phyloP scores from a whole-genome alignment of 108 stramenopile species.

The Skeletonema marinoi region DNA sequence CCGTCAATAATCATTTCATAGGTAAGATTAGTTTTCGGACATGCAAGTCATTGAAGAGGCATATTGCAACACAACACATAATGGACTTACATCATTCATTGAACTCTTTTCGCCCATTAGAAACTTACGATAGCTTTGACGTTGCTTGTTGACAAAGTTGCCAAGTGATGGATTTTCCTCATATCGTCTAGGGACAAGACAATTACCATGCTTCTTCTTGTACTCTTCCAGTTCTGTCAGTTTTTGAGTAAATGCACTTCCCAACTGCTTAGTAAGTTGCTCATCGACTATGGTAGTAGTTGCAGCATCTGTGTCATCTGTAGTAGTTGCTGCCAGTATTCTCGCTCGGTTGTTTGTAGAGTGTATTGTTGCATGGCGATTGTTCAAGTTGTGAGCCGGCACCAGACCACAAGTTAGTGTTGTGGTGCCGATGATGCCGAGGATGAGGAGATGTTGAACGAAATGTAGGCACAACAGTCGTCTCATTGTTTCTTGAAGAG shows the following conservation, averaged over 20 bases:
- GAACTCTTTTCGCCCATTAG: conserved; percentile 58
- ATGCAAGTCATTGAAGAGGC: not conserved
- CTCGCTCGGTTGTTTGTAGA: not conserved
- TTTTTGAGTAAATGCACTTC: conserved; percentile 37
- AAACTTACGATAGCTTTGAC: conserved; percentile 55
- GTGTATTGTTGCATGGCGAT: not conserved
- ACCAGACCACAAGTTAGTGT: too few species aligned
- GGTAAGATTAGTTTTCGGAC: not conserved
- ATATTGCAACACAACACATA: not conserved
- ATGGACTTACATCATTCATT: conserved; percentile 19
- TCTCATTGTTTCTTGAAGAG: too few species aligned
- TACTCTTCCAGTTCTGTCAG: conserved; percentile 50
- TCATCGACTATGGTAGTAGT: conserved; percentile 2
- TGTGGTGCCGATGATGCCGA: too few species aligned
- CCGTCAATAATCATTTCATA: not conserved
- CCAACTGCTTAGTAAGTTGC: conserved; percentile 12
- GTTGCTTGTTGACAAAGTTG: conserved; percentile 67
- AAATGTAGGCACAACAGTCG: too few species aligned
- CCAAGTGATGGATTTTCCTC: conserved; percentile 57
- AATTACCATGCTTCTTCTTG: conserved; percentile 63
- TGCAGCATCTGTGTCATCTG: not conserved
- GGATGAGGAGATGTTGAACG: too few species aligned
- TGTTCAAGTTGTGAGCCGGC: not conserved
- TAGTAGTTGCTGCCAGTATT: not conserved
- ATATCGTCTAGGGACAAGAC: conserved; percentile 59